These are phyloP conservation scores for Syzygium malaccense DNA, from an alignment of 441 rosid species.

Conservation along the genomic window DNA sequence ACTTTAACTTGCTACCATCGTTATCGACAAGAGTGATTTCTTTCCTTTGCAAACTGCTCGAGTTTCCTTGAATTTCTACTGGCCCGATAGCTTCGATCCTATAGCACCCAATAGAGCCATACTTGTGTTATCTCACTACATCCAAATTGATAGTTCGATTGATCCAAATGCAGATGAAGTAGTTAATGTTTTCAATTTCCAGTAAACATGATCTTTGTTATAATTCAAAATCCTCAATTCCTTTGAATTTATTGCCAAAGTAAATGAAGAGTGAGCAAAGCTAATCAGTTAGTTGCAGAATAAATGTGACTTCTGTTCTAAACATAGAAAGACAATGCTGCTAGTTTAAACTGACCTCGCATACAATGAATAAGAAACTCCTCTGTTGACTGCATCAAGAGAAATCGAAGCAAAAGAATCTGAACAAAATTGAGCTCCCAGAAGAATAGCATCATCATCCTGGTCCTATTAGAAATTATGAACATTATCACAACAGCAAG, in stretches of 20 bases:
- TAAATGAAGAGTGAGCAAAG: not conserved
- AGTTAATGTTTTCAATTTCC: not conserved
- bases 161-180: not conserved
- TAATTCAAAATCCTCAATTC: not conserved
- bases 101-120: slow-evolving; percentile 5
- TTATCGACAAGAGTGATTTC: slow-evolving; percentile 68
- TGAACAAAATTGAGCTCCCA: slow-evolving; percentile 80
- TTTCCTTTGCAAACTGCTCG: slow-evolving; percentile 47
- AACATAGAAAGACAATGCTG: not conserved
- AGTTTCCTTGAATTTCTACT: slow-evolving; percentile 53
- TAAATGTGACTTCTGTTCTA: not conserved
- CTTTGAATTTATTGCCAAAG: not conserved
- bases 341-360: slow-evolving; percentile 45
- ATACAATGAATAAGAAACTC: slow-evolving; percentile 69
- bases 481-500: not conserved
- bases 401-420: slow-evolving; percentile 86
- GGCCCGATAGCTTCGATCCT: slow-evolving; percentile 87
- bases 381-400: slow-evolving; percentile 40
- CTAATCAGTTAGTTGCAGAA: not conserved
- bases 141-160: not conserved
- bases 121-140: not conserved
- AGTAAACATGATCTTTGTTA: not conserved
- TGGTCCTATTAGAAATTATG: slow-evolving; percentile 48
- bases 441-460: slow-evolving; percentile 77
- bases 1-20: slow-evolving; percentile 55